Evolutionary conservation across 495 filamentous ascomycete genomes (phyloP), one percentile per base, ranked within the genome.

Genomic region (Daldinia caldariorum): DNA sequence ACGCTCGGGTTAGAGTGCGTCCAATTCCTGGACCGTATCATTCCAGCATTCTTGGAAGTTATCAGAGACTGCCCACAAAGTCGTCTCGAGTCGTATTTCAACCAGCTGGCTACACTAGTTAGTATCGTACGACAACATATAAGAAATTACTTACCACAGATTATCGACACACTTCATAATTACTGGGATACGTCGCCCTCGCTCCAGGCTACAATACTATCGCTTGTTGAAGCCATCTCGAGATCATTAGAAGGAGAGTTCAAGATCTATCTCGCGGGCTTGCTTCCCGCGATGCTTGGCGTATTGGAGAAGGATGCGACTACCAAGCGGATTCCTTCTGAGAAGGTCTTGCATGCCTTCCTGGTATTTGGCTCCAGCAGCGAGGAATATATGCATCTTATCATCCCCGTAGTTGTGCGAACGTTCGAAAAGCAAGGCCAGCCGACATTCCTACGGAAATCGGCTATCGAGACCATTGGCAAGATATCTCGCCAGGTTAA

Each of bases 361-460:
- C 82, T 98, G 41, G 90, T 99, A 0, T 97, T 99, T 77, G 95
- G 96, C n/a, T 89, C 93, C 13, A 97, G 93, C 74, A 91, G 90
- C 14, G 95, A 98, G 77, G 94, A 97, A 77, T 97, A 98, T 79
- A 98, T 99, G 95, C 95, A 98, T 78, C 85, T 99, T 32, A 98
- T 99, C 70, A 94, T 99, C 38, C 95, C 95, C 7, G 90, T 94
- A n/a, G 91, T 99, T 65, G 92, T 99, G 16, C 87, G 89, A 14
- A 88, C 97, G 59, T 97, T 97, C 74, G 93, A 98, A 72, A 94
- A 91, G 65, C 86, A 88, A 18, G 88, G 90, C 39, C 90, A 95
- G 66, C 92, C 92, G 6, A 81, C 85, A 9, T 88, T 88, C 64
- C 85, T 96, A 43, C 90, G 94, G 34, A 94, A 94, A 77, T 88